Base-by-base conservation (phyloP, 176 grass and related monocot genomes). In the Phoenix dactylifera region DNA sequence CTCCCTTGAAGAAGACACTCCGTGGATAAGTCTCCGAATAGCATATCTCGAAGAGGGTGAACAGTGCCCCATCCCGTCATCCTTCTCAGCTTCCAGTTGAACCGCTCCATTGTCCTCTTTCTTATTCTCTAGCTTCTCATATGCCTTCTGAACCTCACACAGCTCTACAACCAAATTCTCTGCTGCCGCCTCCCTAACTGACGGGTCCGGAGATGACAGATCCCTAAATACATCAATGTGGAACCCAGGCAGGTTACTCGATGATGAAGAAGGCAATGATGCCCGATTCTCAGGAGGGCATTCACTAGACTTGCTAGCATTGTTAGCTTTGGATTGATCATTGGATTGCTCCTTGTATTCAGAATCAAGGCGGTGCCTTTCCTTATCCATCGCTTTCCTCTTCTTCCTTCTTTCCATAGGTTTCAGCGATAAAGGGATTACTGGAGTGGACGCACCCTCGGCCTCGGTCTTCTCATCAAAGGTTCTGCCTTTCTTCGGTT, bases 1-100 rank as follows among this genome's bases (percentile, higher is more conserved):
- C 93, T 97, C 93, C 72, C 93, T 85, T n/a, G 93, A 92, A 17
- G 93, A 97, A 57, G 93, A 88, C 35, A 97, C 83, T 52, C 93
- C 87, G 0, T 81, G 93, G 60, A 97, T 88, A 63, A 97, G 83
- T 23, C 87, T 82, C 14, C 87, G 70, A 18, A 97, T 78, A n/a
- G 93, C 87, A 48, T 97, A 92, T 70, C 76, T 76, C 44, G 88
- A 64, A 0, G 87, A 82, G 0, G 87, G 84, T 0, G 87, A 75
- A 22, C 87, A 92, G 57, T 91, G 84, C 10, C 88, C 87, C 72
- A 97, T 69, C 4, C 84, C 93, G 54, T 91, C 93, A 10, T 92
- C 77, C 72, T 97, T 91, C 81, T 92, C 82, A 0, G 93, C 87
- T 63, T 91, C 87, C 79, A 97, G 77, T 18, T 81, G 72, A 32